These are phyloP conservation scores for Solanum gandarillasii DNA, from an alignment of 257 asterid genomes.

Conservation along the genomic window DNA sequence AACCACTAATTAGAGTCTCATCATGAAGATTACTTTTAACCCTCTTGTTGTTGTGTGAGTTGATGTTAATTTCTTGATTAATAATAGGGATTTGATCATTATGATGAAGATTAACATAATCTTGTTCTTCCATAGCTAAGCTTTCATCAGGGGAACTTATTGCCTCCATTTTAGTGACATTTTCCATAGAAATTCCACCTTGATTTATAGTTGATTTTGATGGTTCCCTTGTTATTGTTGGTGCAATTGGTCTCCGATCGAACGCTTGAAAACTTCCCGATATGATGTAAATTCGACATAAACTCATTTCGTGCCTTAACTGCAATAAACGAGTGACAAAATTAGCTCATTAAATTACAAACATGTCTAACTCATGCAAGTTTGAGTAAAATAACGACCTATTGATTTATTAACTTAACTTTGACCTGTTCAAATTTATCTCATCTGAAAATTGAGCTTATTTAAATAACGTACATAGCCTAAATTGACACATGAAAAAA, in stretches of 20 bases:
- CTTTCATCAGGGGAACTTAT: neutral
- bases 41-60: neutral
- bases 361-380: neutral
- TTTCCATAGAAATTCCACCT: neutral
- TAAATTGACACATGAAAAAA: too few species aligned
- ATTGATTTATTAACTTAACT: too few species aligned
- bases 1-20: neutral
- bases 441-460: too few species aligned
- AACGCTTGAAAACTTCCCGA: constrained; percentile 62
- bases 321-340: constrained; percentile 7
- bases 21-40: neutral
- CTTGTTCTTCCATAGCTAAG: neutral
- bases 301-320: constrained; percentile 62
- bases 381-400: too few species aligned
- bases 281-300: constrained; percentile 60
- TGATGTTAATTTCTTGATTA: neutral
- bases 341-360: neutral
- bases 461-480: neutral
- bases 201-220: neutral
- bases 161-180: neutral
- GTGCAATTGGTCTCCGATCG: constrained; percentile 38
- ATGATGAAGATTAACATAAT: neutral
- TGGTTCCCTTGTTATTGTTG: neutral
- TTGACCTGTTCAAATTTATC: neutral
- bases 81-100: neutral